Conservation (phyloP, 2,329 filamentous ascomycete species). For the Fusarium brevicatenulatum region DNA sequence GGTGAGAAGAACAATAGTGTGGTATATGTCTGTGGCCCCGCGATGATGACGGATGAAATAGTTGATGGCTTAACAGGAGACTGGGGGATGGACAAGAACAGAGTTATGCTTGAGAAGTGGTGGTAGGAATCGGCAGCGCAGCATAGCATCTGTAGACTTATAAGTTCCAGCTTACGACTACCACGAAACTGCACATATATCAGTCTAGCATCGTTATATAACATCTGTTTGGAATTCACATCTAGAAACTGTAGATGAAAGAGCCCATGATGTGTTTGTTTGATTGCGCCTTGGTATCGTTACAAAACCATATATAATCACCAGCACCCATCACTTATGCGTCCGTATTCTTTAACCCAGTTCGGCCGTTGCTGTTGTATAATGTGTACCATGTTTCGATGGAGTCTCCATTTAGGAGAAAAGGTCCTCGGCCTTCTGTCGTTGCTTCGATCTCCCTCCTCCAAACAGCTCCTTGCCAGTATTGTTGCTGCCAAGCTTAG, state of each 20-base stretch:
- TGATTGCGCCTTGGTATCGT: slow-evolving; percentile 45
- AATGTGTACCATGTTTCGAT: not conserved
- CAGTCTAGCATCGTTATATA: not conserved
- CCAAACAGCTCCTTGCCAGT: slow-evolving; percentile 76
- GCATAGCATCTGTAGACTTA: not conserved
- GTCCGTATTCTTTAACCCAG: slow-evolving; percentile 9
- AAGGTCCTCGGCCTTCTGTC: slow-evolving; percentile 77
- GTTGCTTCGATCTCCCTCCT: slow-evolving; percentile 60
- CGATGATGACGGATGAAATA: slow-evolving; percentile 74
- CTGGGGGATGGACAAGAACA: slow-evolving; percentile 54
- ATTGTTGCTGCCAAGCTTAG: slow-evolving; percentile 66
- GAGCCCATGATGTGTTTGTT: slow-evolving; percentile 19
- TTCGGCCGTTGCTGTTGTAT: not conserved
- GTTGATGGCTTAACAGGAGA: slow-evolving; percentile 57
- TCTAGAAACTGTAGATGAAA: not conserved
- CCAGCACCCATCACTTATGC: slow-evolving; percentile 21
- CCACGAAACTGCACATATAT: not conserved
- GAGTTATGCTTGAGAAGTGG: slow-evolving; percentile 71
- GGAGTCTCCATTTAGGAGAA: slow-evolving; percentile 67
- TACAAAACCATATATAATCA: slow-evolving; percentile 38
- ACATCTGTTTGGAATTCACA: not conserved
- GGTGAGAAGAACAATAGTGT: slow-evolving; percentile 51
- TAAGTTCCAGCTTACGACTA: not conserved
- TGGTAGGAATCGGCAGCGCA: slow-evolving; percentile 56
- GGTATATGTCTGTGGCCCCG: slow-evolving; percentile 75